Evolutionary conservation across 106 monocot genomes (phyloP), one percentile per base, ranked within the genome.

Genomic region (Phalaenopsis equestris): DNA sequence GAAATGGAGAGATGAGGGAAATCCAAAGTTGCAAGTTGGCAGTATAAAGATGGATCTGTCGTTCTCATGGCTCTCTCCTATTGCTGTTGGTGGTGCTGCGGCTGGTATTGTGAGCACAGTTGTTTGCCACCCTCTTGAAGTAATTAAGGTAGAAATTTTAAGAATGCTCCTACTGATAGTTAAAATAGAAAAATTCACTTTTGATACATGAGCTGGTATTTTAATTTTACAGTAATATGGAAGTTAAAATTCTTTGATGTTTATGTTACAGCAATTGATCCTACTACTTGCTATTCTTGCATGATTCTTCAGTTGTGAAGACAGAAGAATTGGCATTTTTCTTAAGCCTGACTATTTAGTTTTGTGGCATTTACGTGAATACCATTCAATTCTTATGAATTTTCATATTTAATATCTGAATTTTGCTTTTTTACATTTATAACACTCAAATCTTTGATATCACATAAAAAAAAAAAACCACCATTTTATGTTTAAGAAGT

Each of bases 81-180:
- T 94, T 82, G 97, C 94, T 56, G 79, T 92, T 79, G 97, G 90
- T 80, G 97, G 97, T 49, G 97, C 97, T 5, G 90, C 97, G 82
- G 97, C 97, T 48, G 97, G 97, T 41, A 92, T 97, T 65, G 89
- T 87, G 41, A 92, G 94, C 87, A 94, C 97, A 39, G 88, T 97
- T 4, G 52, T 85, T 17, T 97, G 97, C 79, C 97, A 97, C 85
- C 97, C 97, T 73, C 92, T 97, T 55, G 97, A 97, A 85, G 97
- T 97, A 42, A 80, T 97, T 58, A 97, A 97, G 91, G 96, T 96
- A 76, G 85, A 74, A 45, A 39, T 70, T 65, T 70, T 70, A 15
- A 70, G 39, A 14, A 12, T 41, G 3, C 70, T 65, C 10, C 23
- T 45, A 45, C 43, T 65, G 64, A 21, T 65, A 65, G 23, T 23